Evolutionary conservation across 23 red algal genomes (phyloP), one percentile per base, ranked within the genome.

Genomic region (Gracilaria vermiculophylla): DNA sequence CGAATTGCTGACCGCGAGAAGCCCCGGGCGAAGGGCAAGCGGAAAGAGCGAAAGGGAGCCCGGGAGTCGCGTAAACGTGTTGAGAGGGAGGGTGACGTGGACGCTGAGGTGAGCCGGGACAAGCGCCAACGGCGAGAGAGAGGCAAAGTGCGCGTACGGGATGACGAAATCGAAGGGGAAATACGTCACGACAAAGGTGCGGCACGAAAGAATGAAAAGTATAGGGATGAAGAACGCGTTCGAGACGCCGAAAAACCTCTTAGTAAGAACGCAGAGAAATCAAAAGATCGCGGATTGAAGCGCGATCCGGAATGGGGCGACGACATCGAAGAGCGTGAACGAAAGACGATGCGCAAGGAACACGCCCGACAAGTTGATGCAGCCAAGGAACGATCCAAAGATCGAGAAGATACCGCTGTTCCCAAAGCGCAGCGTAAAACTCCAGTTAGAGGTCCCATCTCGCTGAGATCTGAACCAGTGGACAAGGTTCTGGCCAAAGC

Each of bases 311-410:
- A 73, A 12, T 19, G 67, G 39, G 25, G 17, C 47, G 42, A 32
- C 37, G 67, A 73, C 0, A 28, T 73, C 17, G 67, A 73, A 16
- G 67, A 73, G 17, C 37, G 37, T 4, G 37, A 73, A 2, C 67
- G 37, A 24, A 73, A 73, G 40, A 25, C 67, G 47, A 73, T 45
- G 67, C 67, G 37, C 37, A 73, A 73, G 37, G 67, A 73, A 32
- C 40, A 48, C 2, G 42, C 2, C 10, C 67, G 24, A 13, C 14
- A 73, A 10, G 44, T 40, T 20, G 39, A 73, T 45, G 17, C 37
- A 47, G 67, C 67, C 28, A 16, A 73, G 0, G 23, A 40, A 73
- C 67, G 36, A 1, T 73, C 36, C 12, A 73, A 48, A 13, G 67
- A 73, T 15, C 67, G 67, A 12, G 67, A 73, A 48, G 67, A 73